Percentiles rank a stretch among this genome's conserved stretches.
Evolutionary conservation across 164 flowering plant species (phyloP).

Genomic region (Echeveria elegans): DNA sequence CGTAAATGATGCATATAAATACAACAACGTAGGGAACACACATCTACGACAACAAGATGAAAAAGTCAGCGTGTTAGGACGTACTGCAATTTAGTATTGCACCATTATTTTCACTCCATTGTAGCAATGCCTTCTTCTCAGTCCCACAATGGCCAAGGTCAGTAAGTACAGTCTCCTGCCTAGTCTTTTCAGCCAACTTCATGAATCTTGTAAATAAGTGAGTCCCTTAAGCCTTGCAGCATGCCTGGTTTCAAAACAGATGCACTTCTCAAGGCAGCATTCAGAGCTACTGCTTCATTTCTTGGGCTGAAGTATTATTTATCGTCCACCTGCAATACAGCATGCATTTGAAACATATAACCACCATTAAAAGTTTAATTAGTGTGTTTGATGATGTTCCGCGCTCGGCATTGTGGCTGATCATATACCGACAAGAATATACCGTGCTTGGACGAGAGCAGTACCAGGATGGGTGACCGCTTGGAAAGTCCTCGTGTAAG

Average conservation of each 20-base stretch:
- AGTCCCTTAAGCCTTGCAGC: conserved; percentile 29
- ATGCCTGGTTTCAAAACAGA: conserved; percentile 10
- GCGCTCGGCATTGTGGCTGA: background rate
- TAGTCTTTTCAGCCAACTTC: conserved; percentile 33
- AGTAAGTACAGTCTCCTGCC: conserved; percentile 20
- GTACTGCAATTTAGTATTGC: conserved; percentile 17
- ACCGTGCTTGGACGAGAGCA: too few species aligned
- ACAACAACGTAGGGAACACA: background rate
- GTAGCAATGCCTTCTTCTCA: conserved; percentile 37
- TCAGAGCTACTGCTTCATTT: conserved; percentile 77
- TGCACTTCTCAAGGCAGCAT: conserved; percentile 25
- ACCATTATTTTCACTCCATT: conserved; percentile 50
- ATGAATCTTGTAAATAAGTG: conserved; percentile 28
- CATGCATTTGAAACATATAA: conserved; percentile 4
- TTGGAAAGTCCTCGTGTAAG: too few species aligned
- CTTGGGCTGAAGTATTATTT: conserved; percentile 45
- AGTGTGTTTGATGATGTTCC: too few species aligned
- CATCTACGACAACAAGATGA: background rate
- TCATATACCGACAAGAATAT: background rate
- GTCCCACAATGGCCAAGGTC: conserved; percentile 23
- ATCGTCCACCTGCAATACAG: conserved; percentile 46
- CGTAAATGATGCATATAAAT: background rate
- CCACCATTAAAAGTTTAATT: too few species aligned
- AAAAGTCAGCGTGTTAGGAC: conserved; percentile 26
- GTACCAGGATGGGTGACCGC: too few species aligned